Evolutionary conservation across 257 asterid genomes (phyloP), one percentile per base, ranked within the genome.

Genomic region (Solanum chaucha): DNA sequence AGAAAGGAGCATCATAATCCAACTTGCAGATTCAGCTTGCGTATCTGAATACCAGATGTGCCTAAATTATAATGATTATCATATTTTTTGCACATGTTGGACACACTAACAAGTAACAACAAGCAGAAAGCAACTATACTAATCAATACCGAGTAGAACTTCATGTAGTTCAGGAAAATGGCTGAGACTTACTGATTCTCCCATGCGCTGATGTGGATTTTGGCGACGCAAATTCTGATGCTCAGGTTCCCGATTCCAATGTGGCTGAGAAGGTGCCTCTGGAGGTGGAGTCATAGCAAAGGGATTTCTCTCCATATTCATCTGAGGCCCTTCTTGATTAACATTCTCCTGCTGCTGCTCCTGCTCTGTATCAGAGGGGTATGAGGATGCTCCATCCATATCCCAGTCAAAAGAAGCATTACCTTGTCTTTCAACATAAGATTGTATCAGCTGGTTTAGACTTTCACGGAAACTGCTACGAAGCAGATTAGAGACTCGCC

Each of bases 401-500:
- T 93, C 98, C 95, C 93, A 93, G 40, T 93, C 98, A 72, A 51
- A 89, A 84, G 97, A 92, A 89, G 92, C 90, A 87, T 88, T 91
- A 48, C 89, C 94, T 65, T 90, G 96, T 91, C 98, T 95, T 90
- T 92, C 96, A 17, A 82, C 94, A 9, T 92, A 93, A 51, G 98
- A 95, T 77, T 92, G 98, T 80, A 94, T 91, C 83, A 96, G 91
- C 88, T 88, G 98, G 86, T 94, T 90, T 78, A 96, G 90, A 86
- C 92, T 94, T 88, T 93, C 95, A 19, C 98, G 94, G 88, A 96
- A 96, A 87, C 98, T 89, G 91, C 98, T 94, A 9, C 90, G 90
- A 55, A 96, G 98, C 91, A 96, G 98, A 89, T 92, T 87, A 58
- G 99, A 97, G 75, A 97, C 99, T 26, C 95, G 94, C 87, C 98